Percentiles rank a stretch among this genome's conserved stretches.
phyloP scores from a whole-genome alignment of 805 yeast genomes.

The Phaffomyces thermotolerans region DNA sequence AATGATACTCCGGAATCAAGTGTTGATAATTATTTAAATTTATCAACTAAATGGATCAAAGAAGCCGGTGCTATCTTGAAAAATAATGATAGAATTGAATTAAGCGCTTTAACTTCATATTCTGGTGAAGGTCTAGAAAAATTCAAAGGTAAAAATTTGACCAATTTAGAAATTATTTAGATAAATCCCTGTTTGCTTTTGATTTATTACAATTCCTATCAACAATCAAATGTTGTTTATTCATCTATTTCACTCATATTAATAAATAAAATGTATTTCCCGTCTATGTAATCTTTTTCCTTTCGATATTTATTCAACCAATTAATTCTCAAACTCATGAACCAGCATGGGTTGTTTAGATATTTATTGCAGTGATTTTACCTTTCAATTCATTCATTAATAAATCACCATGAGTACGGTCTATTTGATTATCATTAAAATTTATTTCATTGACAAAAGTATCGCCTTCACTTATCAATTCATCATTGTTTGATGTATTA shows the following conservation, averaged over 20 bases:
- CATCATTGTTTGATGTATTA: background rate
- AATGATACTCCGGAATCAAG: constrained; percentile 86
- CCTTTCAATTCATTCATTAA: constrained; percentile 15
- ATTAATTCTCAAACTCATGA: background rate
- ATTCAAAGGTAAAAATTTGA: constrained; percentile 40
- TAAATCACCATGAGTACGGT: constrained; percentile 4
- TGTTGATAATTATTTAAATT: constrained; percentile 49
- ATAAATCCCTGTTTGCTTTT: too few species aligned
- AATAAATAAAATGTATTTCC: too few species aligned
- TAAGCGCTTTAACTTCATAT: constrained; percentile 68
- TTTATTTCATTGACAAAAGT: constrained; percentile 2
- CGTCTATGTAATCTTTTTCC: too few species aligned
- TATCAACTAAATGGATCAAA: constrained; percentile 70
- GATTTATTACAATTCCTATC: too few species aligned
- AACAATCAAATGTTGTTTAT: too few species aligned
- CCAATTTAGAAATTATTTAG: constrained; percentile 22
- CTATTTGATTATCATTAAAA: constrained; percentile 10
- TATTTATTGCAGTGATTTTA: constrained; percentile 4
- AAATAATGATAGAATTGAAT: constrained; percentile 55
- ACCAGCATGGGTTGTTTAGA: constrained; percentile 4
- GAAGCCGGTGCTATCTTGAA: constrained; percentile 60
- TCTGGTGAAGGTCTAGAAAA: constrained; percentile 62
- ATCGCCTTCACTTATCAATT: background rate
- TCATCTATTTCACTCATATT: too few species aligned
- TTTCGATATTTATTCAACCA: too few species aligned